Conservation (phyloP, 208 protist genomes). For the Trypanosoma platydactyli region DNA sequence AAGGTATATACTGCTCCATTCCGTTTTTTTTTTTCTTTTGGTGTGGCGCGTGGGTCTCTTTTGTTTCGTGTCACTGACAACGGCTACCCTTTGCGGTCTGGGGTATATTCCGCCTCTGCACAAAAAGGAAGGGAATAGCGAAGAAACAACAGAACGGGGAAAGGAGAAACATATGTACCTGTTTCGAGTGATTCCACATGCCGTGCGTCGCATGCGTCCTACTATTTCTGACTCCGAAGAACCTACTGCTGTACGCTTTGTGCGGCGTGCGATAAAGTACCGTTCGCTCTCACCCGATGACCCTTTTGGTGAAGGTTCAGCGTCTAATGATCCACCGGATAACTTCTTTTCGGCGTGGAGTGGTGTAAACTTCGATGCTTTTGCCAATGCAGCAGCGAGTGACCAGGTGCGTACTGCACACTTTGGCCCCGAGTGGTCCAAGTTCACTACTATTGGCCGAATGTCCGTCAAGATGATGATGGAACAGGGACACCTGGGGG, state of each 20-base stretch:
- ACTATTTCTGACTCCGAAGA: neutral
- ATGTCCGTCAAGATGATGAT: constrained; percentile 66
- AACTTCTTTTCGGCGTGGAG: constrained; percentile 73
- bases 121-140: neutral
- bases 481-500: constrained; percentile 21
- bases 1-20: no score
- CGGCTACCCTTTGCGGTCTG: no score
- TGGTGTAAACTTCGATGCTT: constrained; percentile 57
- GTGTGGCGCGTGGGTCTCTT: no score
- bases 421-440: constrained; percentile 81
- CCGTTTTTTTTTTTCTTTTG: no score
- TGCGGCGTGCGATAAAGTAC: constrained; percentile 28
- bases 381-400: constrained; percentile 62
- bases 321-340: constrained; percentile 65
- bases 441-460: constrained; percentile 66
- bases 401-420: constrained; percentile 66
- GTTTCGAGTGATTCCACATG: neutral
- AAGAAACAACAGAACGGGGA: neutral
- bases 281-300: constrained; percentile 64
- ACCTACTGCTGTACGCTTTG: neutral
- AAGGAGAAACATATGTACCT: no score
- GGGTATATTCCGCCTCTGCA: no score
- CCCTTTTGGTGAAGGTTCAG: constrained; percentile 71
- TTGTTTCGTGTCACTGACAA: no score
- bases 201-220: neutral